Evolutionary conservation across 192 early-diverging fungal genomes (phyloP), one percentile per base, ranked within the genome.

Genomic region (Diversispora epigaea): DNA sequence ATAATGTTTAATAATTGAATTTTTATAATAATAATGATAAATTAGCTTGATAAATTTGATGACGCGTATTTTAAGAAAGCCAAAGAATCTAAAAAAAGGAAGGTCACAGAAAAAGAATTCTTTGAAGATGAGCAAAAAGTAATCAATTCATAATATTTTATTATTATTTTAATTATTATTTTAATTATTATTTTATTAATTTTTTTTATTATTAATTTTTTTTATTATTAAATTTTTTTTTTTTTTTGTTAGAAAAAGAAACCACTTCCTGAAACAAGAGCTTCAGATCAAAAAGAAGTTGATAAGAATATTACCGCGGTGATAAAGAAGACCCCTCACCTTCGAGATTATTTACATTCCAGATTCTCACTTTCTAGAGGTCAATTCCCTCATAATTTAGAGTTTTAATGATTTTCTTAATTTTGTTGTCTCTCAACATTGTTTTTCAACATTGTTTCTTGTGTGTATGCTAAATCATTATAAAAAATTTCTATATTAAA

Each of bases 341-440:
- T 99, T 77, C 86, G 87, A 77, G 85, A 91, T 60, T 99, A 99
- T 93, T 87, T 99, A 65, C 81, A 81, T 77, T 83, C 94, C 74
- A 86, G 88, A 75, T 99, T 99, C 86, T 86, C 94, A 55, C 91
- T 99, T 70, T 83, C 89, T 88, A 97, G 96, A 90, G 95, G 96
- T 79, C 95, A 98, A 89, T 91, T 91, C 80, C 95, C 96, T 78
- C 98, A 99, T 89, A 80, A 85, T 76, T 84, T 99, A 84, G 91
- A 95, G 90, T 98, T 97, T 89, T 98, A 97, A 95, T 49, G 6
- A 2, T 8, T 8, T 50, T 8, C 25, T 32, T 2, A 32, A 32
- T 32, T 32, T 32, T 32, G 25, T 32, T 32, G 25, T 32, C 25
- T 32, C 25, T 32, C 25, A 32, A 32, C 25, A 32, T 32, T 32